phyloP scores from a whole-genome alignment of 2,329 filamentous ascomycete species.

The Stenocarpella maydis region DNA sequence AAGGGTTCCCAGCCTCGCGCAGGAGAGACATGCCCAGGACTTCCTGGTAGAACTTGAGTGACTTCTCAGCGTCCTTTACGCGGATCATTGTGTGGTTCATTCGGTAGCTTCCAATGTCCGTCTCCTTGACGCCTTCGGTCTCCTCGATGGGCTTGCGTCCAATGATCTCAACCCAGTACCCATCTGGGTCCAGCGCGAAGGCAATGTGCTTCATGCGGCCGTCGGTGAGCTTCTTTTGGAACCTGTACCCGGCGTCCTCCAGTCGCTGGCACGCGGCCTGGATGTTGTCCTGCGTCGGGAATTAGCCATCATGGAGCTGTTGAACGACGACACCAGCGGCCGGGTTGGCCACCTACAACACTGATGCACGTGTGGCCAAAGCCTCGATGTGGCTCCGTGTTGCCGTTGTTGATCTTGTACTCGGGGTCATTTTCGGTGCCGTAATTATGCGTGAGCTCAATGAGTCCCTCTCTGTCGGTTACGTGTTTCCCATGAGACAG shows the following conservation, averaged over 20 bases:
- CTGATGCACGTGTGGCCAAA: constrained; percentile 89
- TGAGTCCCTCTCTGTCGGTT: constrained; percentile 86
- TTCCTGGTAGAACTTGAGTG: constrained; percentile 83
- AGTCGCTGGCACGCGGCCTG: constrained; percentile 90
- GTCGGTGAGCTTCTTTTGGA: constrained; percentile 94
- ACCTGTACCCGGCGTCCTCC: constrained; percentile 88
- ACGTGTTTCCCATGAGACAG: constrained; percentile 74
- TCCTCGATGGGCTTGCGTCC: constrained; percentile 75
- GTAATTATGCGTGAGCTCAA: constrained; percentile 87
- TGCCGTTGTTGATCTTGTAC: constrained; percentile 87
- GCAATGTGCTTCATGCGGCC: constrained; percentile 89
- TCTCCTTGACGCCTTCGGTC: constrained; percentile 75
- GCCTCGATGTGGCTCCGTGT: constrained; percentile 83
- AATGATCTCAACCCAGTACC: constrained; percentile 87
- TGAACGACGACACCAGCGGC: not conserved
- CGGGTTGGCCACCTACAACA: constrained; percentile 49
- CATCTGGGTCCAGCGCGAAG: constrained; percentile 88
- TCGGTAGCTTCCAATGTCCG: constrained; percentile 78
- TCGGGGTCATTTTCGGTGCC: constrained; percentile 86
- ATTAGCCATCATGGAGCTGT: not conserved
- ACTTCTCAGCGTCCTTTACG: constrained; percentile 81
- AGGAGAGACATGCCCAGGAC: constrained; percentile 87
- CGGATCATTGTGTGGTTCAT: constrained; percentile 95
- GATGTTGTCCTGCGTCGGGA: constrained; percentile 67
- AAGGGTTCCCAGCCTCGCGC: constrained; percentile 74